These are phyloP conservation scores for Scytalidium lignicola DNA, from an alignment of 2,329 filamentous ascomycete genomes.

Conservation along the genomic window DNA sequence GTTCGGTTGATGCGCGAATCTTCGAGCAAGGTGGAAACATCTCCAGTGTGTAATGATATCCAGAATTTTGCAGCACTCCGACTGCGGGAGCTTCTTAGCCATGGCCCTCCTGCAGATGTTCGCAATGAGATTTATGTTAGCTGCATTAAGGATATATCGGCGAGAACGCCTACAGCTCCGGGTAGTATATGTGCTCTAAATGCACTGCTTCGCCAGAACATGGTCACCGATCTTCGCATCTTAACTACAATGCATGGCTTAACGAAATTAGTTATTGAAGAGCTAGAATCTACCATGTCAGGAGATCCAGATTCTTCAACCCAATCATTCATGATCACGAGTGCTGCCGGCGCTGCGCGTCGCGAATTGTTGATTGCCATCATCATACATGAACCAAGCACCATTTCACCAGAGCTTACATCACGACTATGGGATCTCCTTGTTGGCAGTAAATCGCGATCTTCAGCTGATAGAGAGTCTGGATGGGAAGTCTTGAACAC, in stretches of 20 bases:
- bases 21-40: constrained; percentile 48
- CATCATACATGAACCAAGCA: constrained; percentile 54
- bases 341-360: constrained; percentile 44
- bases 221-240: constrained; percentile 47
- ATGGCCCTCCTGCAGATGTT: constrained; percentile 49
- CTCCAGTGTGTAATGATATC: constrained; percentile 55
- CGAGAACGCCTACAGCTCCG: constrained; percentile 57
- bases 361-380: constrained; percentile 54
- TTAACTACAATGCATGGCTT: constrained; percentile 58
- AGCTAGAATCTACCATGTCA: constrained; percentile 46
- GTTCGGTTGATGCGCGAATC: constrained; percentile 70
- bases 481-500: constrained; percentile 65
- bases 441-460: constrained; percentile 58
- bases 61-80: constrained; percentile 59
- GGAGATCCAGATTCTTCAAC: constrained; percentile 18
- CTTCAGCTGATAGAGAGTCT: constrained; percentile 53
- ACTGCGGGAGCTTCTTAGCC: constrained; percentile 54
- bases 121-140: constrained; percentile 58
- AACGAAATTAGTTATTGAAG: constrained; percentile 56
- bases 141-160: constrained; percentile 64
- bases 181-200: constrained; percentile 67
- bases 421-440: constrained; percentile 66
- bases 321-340: constrained; percentile 27
- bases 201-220: constrained; percentile 41
- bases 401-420: constrained; percentile 58